Conservation (phyloP, 768 basidiomycete species). For the Russula vinacea region DNA sequence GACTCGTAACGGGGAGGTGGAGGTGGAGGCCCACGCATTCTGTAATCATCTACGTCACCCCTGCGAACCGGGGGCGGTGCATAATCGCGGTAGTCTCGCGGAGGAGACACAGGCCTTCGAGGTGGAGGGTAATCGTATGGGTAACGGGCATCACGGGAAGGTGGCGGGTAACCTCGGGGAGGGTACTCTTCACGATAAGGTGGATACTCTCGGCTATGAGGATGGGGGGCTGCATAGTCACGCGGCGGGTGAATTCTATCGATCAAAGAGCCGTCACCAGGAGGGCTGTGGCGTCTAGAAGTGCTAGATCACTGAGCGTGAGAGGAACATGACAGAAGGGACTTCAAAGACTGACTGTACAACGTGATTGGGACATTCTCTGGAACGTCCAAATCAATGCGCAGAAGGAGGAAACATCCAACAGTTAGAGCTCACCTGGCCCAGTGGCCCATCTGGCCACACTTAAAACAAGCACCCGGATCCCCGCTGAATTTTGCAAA, state of each 20-base stretch:
- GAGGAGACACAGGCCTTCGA: slow-evolving; percentile 57
- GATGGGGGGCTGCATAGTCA: slow-evolving; percentile 49
- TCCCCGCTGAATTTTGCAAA: slow-evolving; percentile 81
- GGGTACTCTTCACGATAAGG: slow-evolving; percentile 56
- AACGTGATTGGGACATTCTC: slow-evolving; percentile 66
- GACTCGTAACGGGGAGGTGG: slow-evolving; percentile 53
- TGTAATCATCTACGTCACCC: slow-evolving; percentile 71
- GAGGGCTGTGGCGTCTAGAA: slow-evolving; percentile 35
- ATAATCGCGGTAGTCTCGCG: slow-evolving; percentile 69
- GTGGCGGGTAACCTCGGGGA: slow-evolving; percentile 41
- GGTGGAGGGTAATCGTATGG: slow-evolving; percentile 52
- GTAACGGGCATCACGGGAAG: slow-evolving; percentile 54
- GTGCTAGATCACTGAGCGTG: slow-evolving; percentile 43
- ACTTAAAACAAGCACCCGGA: slow-evolving; percentile 85
- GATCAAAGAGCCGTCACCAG: slow-evolving; percentile 50
- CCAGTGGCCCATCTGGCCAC: slow-evolving; percentile 85
- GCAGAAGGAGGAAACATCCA: slow-evolving; percentile 12
- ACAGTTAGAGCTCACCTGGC: slow-evolving; percentile 58
- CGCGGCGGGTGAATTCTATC: slow-evolving; percentile 55
- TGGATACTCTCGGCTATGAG: slow-evolving; percentile 40
- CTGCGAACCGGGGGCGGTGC: slow-evolving; percentile 46
- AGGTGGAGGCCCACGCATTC: slow-evolving; percentile 51
- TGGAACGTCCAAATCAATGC: slow-evolving; percentile 34
- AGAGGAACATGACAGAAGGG: not conserved
- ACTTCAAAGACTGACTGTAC: slow-evolving; percentile 45